These are phyloP conservation scores for Capsella rubella DNA, from an alignment of 441 rosid species.

Conservation along the genomic window DNA sequence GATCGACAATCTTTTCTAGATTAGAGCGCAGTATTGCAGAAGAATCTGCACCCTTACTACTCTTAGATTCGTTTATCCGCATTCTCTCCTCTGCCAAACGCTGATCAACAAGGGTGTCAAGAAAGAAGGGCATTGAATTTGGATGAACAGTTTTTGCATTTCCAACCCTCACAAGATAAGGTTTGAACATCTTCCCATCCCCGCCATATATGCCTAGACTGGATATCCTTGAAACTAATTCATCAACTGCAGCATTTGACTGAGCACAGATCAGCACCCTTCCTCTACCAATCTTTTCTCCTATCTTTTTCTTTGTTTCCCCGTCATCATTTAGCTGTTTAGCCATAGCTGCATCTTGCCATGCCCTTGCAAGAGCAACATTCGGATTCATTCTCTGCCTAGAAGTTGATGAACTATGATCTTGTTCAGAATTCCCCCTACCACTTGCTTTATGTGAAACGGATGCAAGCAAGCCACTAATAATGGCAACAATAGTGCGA, in stretches of 20 bases:
- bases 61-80: slow-evolving; percentile 54
- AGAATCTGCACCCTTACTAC: slow-evolving; percentile 56
- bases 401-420: slow-evolving; percentile 51
- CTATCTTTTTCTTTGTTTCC: slow-evolving; percentile 53
- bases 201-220: slow-evolving; percentile 84
- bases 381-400: slow-evolving; percentile 70
- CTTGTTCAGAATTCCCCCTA: slow-evolving; percentile 50
- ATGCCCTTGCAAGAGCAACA: slow-evolving; percentile 86
- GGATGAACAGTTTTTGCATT: slow-evolving; percentile 93
- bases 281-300: slow-evolving; percentile 65
- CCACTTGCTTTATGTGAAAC: slow-evolving; percentile 48
- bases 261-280: slow-evolving; percentile 98
- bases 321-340: slow-evolving; percentile 71
- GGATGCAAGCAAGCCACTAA: slow-evolving; percentile 89
- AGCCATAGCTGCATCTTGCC: slow-evolving; percentile 99
- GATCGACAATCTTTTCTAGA: slow-evolving; percentile 86
- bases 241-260: slow-evolving; percentile 99
- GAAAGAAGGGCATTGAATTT: slow-evolving; percentile 84
- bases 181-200: slow-evolving; percentile 91
- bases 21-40: slow-evolving; percentile 72
- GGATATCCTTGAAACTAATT: slow-evolving; percentile 88
- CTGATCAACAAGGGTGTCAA: slow-evolving; percentile 92
- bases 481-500: slow-evolving; percentile 92
- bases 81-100: slow-evolving; percentile 80
- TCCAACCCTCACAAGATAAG: slow-evolving; percentile 98